Conservation (phyloP, 129 eudicot genomes). For the Flaveria ramosissima region DNA sequence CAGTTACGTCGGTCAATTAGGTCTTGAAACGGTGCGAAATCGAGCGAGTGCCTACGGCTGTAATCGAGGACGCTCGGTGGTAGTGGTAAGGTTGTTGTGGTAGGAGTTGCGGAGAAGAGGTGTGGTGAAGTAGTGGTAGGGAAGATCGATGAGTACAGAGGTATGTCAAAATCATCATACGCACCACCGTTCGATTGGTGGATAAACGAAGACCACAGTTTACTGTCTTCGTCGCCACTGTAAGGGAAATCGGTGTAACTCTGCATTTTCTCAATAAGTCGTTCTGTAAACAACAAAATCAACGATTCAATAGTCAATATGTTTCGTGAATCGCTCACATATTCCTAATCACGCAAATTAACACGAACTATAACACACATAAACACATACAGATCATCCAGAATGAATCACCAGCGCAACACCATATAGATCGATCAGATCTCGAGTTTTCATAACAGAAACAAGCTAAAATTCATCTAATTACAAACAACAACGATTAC, state of each 20-base stretch:
- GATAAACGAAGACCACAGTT: conserved; percentile 35
- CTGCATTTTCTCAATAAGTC: conserved; percentile 49
- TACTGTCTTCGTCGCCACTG: conserved; percentile 30
- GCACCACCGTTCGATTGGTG: conserved; percentile 40
- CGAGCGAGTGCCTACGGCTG: conserved; percentile 36
- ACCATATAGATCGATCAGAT: conserved; percentile 1
- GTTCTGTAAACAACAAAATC: conserved; percentile 24
- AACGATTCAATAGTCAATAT: not conserved
- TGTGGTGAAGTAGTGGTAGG: conserved; percentile 31
- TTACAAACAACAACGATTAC: conserved; percentile 9
- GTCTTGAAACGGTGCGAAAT: conserved; percentile 54
- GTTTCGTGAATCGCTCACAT: conserved; percentile 1
- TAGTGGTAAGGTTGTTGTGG: conserved; percentile 28
- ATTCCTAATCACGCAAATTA: not conserved
- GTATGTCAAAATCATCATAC: conserved; percentile 30
- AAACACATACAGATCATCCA: not conserved
- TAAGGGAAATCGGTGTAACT: conserved; percentile 43
- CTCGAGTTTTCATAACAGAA: conserved; percentile 17
- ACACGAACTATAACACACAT: not conserved
- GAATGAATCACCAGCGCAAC: not conserved
- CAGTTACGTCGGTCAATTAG: conserved; percentile 47
- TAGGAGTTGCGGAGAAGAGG: conserved; percentile 25
- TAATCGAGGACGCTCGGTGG: conserved; percentile 31
- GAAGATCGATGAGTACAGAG: conserved; percentile 46
- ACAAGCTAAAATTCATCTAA: not conserved